Evolutionary conservation across 495 filamentous ascomycete genomes (phyloP).

Genomic region (Penicillium bialowiezense): DNA sequence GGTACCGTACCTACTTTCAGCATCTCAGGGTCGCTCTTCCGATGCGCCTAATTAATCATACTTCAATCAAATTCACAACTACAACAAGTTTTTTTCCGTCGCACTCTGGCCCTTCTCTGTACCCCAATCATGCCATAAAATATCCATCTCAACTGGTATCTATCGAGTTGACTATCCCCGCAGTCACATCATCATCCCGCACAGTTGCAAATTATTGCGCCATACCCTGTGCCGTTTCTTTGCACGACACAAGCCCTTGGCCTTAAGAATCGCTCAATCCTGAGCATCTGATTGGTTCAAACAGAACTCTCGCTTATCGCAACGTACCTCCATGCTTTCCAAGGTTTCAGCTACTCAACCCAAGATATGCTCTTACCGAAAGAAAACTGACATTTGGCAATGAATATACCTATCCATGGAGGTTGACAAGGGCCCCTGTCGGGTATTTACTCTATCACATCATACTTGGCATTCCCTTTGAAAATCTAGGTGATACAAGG

Average conservation of each 20-base stretch:
- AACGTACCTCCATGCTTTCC: too few relatives aligned
- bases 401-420: not conserved
- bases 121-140: too few relatives aligned
- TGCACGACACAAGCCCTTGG: not conserved
- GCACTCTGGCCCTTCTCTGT: too few relatives aligned
- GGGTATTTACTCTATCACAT: not conserved
- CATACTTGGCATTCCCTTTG: not conserved
- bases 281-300: not conserved
- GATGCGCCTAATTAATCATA: too few relatives aligned
- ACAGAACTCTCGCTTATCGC: not conserved
- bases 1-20: too few relatives aligned
- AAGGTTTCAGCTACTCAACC: too few relatives aligned
- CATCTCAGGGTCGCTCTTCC: too few relatives aligned
- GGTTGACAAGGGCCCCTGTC: not conserved
- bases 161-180: not conserved
- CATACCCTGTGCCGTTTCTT: not conserved
- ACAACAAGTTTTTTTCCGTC: too few relatives aligned
- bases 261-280: not conserved
- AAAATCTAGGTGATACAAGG: not conserved
- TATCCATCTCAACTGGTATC: not conserved
- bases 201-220: slow-evolving; percentile 7
- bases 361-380: not conserved
- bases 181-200: slow-evolving; percentile 1
- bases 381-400: not conserved
- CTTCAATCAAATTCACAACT: too few relatives aligned